Evolutionary conservation across 2,329 filamentous ascomycete genomes (phyloP).

Genomic region (Cordyceps pruinosa): DNA sequence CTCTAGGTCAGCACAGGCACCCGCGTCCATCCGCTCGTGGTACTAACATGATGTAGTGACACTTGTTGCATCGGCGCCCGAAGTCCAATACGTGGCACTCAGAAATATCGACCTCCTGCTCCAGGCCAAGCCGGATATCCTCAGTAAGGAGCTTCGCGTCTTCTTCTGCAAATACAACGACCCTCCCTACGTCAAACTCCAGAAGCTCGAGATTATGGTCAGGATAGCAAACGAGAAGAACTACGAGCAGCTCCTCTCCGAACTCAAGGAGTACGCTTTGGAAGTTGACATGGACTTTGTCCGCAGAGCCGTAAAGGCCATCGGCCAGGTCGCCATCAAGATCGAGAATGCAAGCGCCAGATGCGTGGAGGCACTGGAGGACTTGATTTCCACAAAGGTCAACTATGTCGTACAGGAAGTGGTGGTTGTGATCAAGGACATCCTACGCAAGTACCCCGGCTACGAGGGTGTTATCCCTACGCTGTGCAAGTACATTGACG

Average conservation of each 20-base stretch:
- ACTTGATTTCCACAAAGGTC: constrained; percentile 94
- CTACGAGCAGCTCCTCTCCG: constrained; percentile 86
- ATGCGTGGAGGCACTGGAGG: constrained; percentile 87
- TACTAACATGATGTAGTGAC: constrained; percentile 55
- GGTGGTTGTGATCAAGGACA: constrained; percentile 98
- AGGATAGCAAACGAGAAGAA: constrained; percentile 97
- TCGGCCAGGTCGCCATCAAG: constrained; percentile 97
- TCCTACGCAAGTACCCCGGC: constrained; percentile 92
- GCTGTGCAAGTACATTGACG: constrained; percentile 92
- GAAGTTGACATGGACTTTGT: constrained; percentile 99
- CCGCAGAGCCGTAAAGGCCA: constrained; percentile 85
- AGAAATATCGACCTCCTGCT: constrained; percentile 93
- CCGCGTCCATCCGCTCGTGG: background rate
- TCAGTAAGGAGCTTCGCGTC: constrained; percentile 94
- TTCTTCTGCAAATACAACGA: constrained; percentile 99
- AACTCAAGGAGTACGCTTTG: constrained; percentile 93
- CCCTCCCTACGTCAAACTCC: constrained; percentile 91
- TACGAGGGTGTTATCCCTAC: constrained; percentile 98
- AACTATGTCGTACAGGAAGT: constrained; percentile 99
- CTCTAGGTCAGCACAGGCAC: constrained; percentile 57
- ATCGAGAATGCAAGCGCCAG: constrained; percentile 92
- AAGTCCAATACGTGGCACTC: constrained; percentile 95
- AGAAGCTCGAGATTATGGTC: constrained; percentile 98
- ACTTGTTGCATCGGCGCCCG: constrained; percentile 86
- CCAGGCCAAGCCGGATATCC: constrained; percentile 91